These are phyloP conservation scores for Arthrocladium fulminans DNA, from an alignment of 2,329 filamentous ascomycete species.

Conservation along the genomic window DNA sequence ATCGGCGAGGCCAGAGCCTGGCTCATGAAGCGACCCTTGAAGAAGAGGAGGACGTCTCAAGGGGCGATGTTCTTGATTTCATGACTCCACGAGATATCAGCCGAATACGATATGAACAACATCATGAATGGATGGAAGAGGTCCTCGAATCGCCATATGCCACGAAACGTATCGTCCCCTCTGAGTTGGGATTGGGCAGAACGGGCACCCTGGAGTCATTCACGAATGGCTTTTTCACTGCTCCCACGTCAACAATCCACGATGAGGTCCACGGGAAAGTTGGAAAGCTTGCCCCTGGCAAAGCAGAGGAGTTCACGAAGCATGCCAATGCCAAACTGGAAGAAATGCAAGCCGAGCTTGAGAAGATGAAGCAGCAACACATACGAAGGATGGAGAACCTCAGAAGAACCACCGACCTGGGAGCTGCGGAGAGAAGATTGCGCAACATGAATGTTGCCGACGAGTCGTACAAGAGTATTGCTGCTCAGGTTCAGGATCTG, in stretches of 20 bases:
- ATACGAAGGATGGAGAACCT: conserved; percentile 65
- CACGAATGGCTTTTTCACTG: conserved; percentile 77
- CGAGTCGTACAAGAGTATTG: conserved; percentile 57
- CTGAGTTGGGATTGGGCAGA: conserved; percentile 76
- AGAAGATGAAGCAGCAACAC: conserved; percentile 73
- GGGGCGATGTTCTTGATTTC: conserved; percentile 82
- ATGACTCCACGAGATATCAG: conserved; percentile 86
- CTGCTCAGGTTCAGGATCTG: conserved; percentile 62
- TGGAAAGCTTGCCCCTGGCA: conserved; percentile 61
- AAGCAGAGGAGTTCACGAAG: conserved; percentile 75
- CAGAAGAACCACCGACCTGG: conserved; percentile 60
- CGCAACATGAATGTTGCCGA: conserved; percentile 50
- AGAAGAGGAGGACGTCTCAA: conserved; percentile 80
- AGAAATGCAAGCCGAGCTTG: conserved; percentile 70
- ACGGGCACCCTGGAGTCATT: conserved; percentile 73
- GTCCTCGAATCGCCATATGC: conserved; percentile 84
- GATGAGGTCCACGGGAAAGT: conserved; percentile 33
- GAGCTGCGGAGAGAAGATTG: conserved; percentile 66
- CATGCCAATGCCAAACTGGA: conserved; percentile 64
- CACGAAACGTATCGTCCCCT: conserved; percentile 73
- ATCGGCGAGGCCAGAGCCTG: conserved; percentile 38
- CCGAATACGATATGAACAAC: conserved; percentile 76
- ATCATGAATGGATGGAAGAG: conserved; percentile 99
- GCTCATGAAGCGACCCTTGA: conserved; percentile 51
- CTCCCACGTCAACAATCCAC: conserved; percentile 33